A percentile compares a stretch with the other conserved stretches of the same genome.
These are phyloP conservation scores for Sugiyamaella boreocaroliniensis DNA, from an alignment of 805 yeast genomes.

Conservation along the genomic window DNA sequence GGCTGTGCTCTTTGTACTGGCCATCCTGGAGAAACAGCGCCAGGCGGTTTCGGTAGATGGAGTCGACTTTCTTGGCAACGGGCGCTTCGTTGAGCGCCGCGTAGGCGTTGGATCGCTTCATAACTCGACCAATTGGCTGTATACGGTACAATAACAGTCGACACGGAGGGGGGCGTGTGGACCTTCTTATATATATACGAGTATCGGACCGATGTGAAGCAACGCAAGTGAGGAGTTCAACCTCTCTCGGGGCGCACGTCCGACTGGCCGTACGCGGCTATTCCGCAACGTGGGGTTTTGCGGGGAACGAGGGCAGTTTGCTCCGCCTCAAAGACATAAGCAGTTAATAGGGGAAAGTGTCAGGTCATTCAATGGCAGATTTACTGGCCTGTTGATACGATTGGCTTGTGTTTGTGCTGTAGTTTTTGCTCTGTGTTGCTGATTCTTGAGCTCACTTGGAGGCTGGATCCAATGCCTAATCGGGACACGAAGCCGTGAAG, in stretches of 20 bases:
- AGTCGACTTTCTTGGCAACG: constrained; percentile 69
- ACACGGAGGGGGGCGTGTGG: neutral
- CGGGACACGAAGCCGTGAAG: no score
- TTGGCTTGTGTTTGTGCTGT: no score
- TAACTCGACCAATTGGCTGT: neutral
- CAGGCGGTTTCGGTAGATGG: constrained; percentile 62
- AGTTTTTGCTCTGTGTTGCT: no score
- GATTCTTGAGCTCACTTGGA: no score
- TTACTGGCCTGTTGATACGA: no score
- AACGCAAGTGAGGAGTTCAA: neutral
- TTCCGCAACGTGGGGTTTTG: neutral
- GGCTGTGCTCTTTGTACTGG: constrained; percentile 58
- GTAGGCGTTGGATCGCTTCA: constrained; percentile 21
- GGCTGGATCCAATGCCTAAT: no score
- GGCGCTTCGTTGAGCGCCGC: constrained; percentile 45
- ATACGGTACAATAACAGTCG: no score
- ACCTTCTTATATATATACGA: neutral
- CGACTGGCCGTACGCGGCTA: neutral
- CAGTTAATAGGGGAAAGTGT: neutral
- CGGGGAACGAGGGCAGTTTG: neutral
- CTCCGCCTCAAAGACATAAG: neutral
- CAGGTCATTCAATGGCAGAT: no score
- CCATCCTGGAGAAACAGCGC: constrained; percentile 78
- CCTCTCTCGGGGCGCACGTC: neutral
- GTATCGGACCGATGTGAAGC: neutral